These are phyloP conservation scores for Sabuloglossum arenarium DNA, from an alignment of 495 filamentous ascomycete species.

Conservation along the genomic window DNA sequence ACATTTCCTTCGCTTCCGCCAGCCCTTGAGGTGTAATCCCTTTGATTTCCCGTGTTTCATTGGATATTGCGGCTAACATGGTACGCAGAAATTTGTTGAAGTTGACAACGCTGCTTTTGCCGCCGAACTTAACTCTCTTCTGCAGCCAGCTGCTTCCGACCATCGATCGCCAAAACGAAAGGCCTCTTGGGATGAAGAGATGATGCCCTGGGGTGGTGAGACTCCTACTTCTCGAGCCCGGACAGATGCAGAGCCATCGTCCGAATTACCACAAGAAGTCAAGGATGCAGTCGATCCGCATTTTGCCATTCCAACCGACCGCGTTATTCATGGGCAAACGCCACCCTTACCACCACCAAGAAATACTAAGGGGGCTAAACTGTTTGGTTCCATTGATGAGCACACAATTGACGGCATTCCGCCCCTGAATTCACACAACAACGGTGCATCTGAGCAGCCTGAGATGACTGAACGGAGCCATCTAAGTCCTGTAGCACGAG, in stretches of 20 bases:
- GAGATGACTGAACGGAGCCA: not conserved
- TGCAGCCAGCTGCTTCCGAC: not conserved
- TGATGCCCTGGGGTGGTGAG: not conserved
- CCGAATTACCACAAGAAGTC: not conserved
- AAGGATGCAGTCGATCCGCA: not conserved
- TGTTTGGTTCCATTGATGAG: not conserved
- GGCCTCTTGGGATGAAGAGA: not conserved
- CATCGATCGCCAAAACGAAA: not conserved
- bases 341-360: not conserved
- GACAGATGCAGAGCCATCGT: not conserved
- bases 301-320: not conserved
- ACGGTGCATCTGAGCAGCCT: not conserved
- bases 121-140: not conserved
- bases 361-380: not conserved
- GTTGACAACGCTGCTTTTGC: not conserved
- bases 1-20: not conserved
- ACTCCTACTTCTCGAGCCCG: not conserved
- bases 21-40: not conserved
- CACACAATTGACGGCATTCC: not conserved
- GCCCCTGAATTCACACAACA: not conserved
- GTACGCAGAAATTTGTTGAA: not conserved
- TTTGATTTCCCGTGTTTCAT: not conserved
- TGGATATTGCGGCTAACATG: not conserved
- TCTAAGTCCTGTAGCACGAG: not conserved
- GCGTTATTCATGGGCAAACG: not conserved